Evolutionary conservation across 1,284 basidiomycete genomes (phyloP), one percentile per base, ranked within the genome.

Genomic region (Bondarzewia mesenterica): DNA sequence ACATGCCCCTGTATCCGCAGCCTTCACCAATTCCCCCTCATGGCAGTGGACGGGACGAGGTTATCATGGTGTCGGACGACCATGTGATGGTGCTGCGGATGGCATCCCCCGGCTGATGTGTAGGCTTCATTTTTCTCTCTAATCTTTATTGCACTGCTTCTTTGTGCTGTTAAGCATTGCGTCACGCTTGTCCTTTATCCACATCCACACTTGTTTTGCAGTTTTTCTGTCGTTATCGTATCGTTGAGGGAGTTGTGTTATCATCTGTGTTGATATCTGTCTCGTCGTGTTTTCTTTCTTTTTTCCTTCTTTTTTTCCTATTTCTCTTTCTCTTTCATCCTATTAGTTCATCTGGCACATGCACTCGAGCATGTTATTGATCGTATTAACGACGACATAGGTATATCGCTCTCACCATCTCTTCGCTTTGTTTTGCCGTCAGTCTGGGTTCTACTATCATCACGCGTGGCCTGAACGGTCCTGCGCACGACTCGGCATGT

Each of bases 31-130:
- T 42, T 26, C 44, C 49, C 36, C 54, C 42, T 16, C 49, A 51
- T 14, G 69, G 74, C 8, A 69, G 74, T 7, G 78, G 77, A 12
- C 75, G 86, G 29, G 85, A 89, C 53, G 86, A 90, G 63, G 86
- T 89, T 57, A 64, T 89, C 50, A 78, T 89, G 64, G 85, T 86
- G 25, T 87, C 85, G 5, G 87, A 89, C 58, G 87, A 89, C 65
- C 78, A 83, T 25, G 80, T 89, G 49, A 71, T 89, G 64, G 75
- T 81, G 41, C 63, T 89, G 49, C 78, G 80, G 44, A 67, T 77
- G 53, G 67, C 72, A 8, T 18, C 43, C 35, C 54, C 45, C 7
- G 10, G 16, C 29, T 40, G 4, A 21, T 35, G 37, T 12, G 23
- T 15, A 25, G 18, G 15, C 8, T n/a, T 7, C 12, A n/a, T 29